Conservation (phyloP, 257 asterid species). For the Mentha longifolia region DNA sequence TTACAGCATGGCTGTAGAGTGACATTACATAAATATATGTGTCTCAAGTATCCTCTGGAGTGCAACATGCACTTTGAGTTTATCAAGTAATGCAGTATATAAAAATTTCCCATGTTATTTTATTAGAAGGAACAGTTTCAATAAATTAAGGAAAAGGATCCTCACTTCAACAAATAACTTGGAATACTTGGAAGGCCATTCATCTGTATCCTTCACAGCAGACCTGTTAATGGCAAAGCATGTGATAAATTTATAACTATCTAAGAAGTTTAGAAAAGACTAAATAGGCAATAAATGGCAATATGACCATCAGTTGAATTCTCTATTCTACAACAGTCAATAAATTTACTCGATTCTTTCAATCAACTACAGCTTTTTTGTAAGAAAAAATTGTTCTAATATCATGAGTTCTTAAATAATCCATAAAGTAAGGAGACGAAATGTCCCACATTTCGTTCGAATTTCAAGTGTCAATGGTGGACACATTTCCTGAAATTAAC, state of each 20-base stretch:
- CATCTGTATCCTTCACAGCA: conserved; percentile 87
- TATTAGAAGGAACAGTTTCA: conserved; percentile 22
- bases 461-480: conserved; percentile 17
- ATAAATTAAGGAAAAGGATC: conserved; percentile 22
- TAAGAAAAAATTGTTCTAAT: conserved; percentile 6
- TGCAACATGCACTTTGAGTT: not conserved
- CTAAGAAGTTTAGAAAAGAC: conserved; percentile 3
- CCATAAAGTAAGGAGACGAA: conserved; percentile 25
- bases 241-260: conserved; percentile 17
- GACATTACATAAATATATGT: conserved; percentile 1
- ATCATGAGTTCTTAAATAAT: conserved; percentile 7
- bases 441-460: conserved; percentile 4
- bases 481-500: conserved; percentile 4
- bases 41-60: not conserved
- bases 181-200: conserved; percentile 99
- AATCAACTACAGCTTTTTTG: conserved; percentile 11
- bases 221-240: conserved; percentile 55
- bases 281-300: conserved; percentile 24
- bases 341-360: not conserved
- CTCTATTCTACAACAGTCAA: conserved; percentile 13
- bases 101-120: not conserved
- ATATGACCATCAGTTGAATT: conserved; percentile 12
- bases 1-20: not conserved
- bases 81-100: conserved; percentile 2
- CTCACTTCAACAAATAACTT: conserved; percentile 89